Base-by-base conservation (phyloP, 2,329 filamentous ascomycete genomes). In the Lecanoromycetidae sp. region DNA sequence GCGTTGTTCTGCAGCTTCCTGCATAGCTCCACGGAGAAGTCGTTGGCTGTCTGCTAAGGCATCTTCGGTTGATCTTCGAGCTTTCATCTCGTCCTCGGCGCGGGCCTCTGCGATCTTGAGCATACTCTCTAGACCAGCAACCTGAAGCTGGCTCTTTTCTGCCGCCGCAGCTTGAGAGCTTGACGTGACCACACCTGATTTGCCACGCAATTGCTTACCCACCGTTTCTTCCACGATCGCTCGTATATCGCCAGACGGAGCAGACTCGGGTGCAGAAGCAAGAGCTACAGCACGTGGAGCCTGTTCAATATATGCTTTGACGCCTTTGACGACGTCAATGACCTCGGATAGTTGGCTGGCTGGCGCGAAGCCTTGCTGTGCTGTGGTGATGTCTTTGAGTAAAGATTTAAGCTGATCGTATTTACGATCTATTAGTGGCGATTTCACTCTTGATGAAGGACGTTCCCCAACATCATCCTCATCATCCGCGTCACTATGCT, bases 401-500 rank as follows among this genome's bases (percentile, higher is more conserved):
- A 70, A 77, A 20, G 71, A 69, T 45, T 81, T 71, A 54, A 98
- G 86, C 61, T 90, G 87, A 49, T 95, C 87, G 57, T 88, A 64
- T 56, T 79, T 86, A 57, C 81, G 80, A 59, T 94, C 87, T 52
- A 81, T 76, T 48, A 77, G 76, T 15, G 87, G 86, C 56, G 88
- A 95, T 56, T 80, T 73, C 5, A 84, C 83, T 43, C 85, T 80
- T 60, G 78, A 72, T 52, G 72, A 66, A 50, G 67, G 54, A 12
- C 22, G 63, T 48, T 67, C 68, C 34, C 70, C 66, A 32, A 75
- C 84, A 19, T 94, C 87, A 55, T 93, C 88, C 60, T 94, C 87
- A 52, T 94, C 88, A 61, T 96, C 90, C 9, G 91, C 90, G 65
- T 96, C 91, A 60, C 90, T 95, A 50, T 93, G 80, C 45, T 66